Evolutionary conservation across 345 rosid species (phyloP).

Genomic region (Syzygium jambos): DNA sequence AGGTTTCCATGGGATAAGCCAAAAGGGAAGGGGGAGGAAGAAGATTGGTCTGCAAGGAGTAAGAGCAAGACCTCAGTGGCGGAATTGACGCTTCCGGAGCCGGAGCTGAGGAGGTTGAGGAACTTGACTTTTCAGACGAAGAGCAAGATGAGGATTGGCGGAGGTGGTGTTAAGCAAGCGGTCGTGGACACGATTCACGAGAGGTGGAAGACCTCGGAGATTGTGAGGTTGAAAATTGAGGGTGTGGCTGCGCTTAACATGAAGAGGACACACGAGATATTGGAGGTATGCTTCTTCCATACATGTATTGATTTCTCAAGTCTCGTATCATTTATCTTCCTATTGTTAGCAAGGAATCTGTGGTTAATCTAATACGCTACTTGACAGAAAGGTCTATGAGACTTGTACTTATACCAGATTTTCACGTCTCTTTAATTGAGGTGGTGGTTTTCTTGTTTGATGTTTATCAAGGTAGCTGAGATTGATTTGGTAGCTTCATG

Average conservation of each 20-base stretch:
- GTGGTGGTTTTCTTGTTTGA: background rate
- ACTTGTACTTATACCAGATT: background rate
- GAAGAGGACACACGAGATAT: constrained; percentile 82
- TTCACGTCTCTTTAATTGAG: background rate
- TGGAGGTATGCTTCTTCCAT: constrained; percentile 58
- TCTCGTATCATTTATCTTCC: background rate
- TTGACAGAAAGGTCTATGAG: background rate
- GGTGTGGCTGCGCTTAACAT: constrained; percentile 84
- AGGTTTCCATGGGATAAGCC: constrained; percentile 84
- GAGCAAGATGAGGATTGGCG: constrained; percentile 48
- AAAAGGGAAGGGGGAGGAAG: constrained; percentile 24
- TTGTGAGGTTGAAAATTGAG: constrained; percentile 79
- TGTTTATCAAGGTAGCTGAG: background rate
- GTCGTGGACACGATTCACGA: constrained; percentile 67
- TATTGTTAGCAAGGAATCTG: background rate
- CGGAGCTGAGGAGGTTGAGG: constrained; percentile 73
- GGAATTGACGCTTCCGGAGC: constrained; percentile 62
- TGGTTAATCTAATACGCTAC: background rate
- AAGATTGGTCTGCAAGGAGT: constrained; percentile 40
- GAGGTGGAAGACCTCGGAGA: constrained; percentile 70
- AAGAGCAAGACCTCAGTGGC: constrained; percentile 61
- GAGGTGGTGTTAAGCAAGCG: constrained; percentile 66
- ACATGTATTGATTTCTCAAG: background rate
- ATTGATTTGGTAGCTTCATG: background rate
- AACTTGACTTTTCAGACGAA: constrained; percentile 57